These are phyloP conservation scores for Yamadazyma oceani DNA, from an alignment of 1,139 yeast genomes.

Conservation along the genomic window DNA sequence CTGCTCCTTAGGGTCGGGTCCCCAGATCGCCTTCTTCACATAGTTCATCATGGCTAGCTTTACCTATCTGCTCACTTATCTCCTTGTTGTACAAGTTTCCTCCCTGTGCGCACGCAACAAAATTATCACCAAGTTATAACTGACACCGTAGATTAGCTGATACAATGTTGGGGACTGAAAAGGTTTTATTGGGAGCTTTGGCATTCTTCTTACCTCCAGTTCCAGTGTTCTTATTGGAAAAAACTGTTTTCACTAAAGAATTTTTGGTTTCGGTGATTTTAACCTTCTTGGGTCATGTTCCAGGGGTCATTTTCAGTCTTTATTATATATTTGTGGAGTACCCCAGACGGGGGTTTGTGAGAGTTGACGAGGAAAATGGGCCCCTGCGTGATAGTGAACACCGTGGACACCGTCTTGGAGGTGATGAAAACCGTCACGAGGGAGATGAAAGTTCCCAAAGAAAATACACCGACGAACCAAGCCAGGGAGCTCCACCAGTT, in stretches of 20 bases:
- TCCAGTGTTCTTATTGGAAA: slow-evolving; percentile 34
- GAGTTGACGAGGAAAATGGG: slow-evolving; percentile 22
- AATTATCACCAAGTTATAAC: slow-evolving; percentile 69
- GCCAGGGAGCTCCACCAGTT: slow-evolving; percentile 4
- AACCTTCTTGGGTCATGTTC: slow-evolving; percentile 39
- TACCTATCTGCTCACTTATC: too few species aligned
- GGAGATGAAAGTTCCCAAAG: slow-evolving; percentile 5
- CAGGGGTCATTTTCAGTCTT: slow-evolving; percentile 36
- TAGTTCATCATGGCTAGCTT: slow-evolving; percentile 67
- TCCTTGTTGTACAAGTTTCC: too few species aligned
- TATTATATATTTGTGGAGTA: slow-evolving; percentile 30
- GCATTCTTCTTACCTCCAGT: slow-evolving; percentile 42
- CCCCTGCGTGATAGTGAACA: background rate
- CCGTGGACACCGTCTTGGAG: slow-evolving; percentile 6
- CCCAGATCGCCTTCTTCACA: slow-evolving; percentile 84
- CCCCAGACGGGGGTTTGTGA: slow-evolving; percentile 23
- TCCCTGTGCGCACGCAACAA: slow-evolving; percentile 56
- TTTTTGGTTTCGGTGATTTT: slow-evolving; percentile 35
- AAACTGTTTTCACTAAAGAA: slow-evolving; percentile 34
- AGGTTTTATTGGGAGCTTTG: slow-evolving; percentile 29
- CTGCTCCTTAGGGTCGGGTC: slow-evolving; percentile 94
- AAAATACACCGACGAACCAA: slow-evolving; percentile 5
- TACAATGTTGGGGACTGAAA: slow-evolving; percentile 48
- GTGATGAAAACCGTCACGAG: slow-evolving; percentile 4
- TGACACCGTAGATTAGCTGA: slow-evolving; percentile 31